Conservation (phyloP, 129 eudicot genomes). For the Lactuca saligna region DNA sequence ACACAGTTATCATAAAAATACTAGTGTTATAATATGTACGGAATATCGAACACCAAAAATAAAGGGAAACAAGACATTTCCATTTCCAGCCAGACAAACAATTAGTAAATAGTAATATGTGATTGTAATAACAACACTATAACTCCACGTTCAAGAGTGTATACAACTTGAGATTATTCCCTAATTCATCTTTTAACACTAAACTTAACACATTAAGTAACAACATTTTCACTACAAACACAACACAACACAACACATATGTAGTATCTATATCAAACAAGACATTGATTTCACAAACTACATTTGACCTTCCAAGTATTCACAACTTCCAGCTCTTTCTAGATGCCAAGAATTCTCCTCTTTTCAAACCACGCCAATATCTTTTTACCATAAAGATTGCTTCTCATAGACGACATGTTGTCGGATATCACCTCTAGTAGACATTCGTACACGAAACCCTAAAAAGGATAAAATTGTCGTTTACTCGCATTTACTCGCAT, state of each 20-base stretch:
- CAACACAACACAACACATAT: slow-evolving; percentile 21
- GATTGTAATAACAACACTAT: slow-evolving; percentile 21
- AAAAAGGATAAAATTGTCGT: no score
- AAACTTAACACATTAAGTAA: slow-evolving; percentile 27
- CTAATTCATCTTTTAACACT: slow-evolving; percentile 7
- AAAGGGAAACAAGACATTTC: slow-evolving; percentile 4
- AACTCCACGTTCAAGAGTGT: slow-evolving; percentile 26
- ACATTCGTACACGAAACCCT: slow-evolving; percentile 46
- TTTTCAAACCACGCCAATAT: slow-evolving; percentile 54
- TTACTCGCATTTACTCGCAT: no score
- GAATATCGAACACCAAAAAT: neutral
- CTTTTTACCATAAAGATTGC: slow-evolving; percentile 61
- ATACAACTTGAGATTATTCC: slow-evolving; percentile 24
- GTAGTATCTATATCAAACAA: slow-evolving; percentile 16
- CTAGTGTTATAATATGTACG: neutral
- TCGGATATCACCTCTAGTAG: slow-evolving; percentile 39
- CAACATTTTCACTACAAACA: slow-evolving; percentile 32
- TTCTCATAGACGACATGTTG: slow-evolving; percentile 46
- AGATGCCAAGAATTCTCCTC: slow-evolving; percentile 39
- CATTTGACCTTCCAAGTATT: slow-evolving; percentile 21
- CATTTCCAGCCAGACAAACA: neutral
- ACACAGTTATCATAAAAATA: neutral
- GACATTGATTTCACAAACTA: slow-evolving; percentile 19
- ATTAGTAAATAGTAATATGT: slow-evolving; percentile 12
- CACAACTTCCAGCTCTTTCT: slow-evolving; percentile 13